Evolutionary conservation across 257 asterid genomes (phyloP), one percentile per base, ranked within the genome.

Genomic region (Echites panduratus): DNA sequence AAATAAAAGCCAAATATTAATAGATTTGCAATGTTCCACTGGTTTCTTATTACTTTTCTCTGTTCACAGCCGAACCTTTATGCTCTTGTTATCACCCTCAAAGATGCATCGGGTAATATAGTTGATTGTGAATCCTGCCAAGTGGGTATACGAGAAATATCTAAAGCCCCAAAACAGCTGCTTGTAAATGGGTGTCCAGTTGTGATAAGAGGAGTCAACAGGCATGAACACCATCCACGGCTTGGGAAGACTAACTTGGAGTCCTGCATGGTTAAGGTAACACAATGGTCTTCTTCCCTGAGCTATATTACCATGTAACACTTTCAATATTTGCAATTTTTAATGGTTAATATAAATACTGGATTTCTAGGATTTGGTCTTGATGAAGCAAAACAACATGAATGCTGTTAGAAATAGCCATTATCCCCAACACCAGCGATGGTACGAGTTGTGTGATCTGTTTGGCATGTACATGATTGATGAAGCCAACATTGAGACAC

Each of bases 401-500:
- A 94, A 94, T 82, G 93, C 99, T 69, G 97, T 94, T 75, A 87
- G 98, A 82, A 94, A 94, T 85, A 89, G 99, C 75, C 99, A 95
- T 80, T 95, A 92, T 77, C 99, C 98, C 71, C 97, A 95, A 74
- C 99, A 95, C 79, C 90, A 77, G 67, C 85, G 99, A 74, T 95
- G 98, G 99, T 95, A 95, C 27, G 98, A 91, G 89, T 83, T 95
- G 68, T 95, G 99, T 66, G 98, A 95, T 85, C 88, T 92, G 69
- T 95, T 95, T 83, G 99, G 99, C 83, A 83, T 95, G 95, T 95
- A 95, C 93, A 89, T 95, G 97, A 90, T 95, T 19, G 98, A 95
- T 68, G 99, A 95, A 85, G 99, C 99, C 83, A 95, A 95, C 81
- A 95, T 92, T 35, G 99, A 95, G 85, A 95, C 98, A 29, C 99